Conservation (phyloP, 805 yeast species). For the Candida nanaspora region DNA sequence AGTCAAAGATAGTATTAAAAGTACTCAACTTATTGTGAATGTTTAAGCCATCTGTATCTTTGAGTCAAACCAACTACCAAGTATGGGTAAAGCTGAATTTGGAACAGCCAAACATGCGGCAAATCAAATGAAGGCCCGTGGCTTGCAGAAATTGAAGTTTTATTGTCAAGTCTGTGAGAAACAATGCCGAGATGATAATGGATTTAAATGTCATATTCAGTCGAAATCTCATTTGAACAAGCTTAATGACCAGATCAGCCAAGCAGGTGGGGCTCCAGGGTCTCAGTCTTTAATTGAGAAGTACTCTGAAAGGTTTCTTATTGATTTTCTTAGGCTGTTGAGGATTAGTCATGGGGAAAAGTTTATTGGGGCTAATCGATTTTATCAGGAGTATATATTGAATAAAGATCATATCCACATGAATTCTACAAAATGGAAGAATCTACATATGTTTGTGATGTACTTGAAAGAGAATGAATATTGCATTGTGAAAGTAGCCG, state of each 20-base stretch:
- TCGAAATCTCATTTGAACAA: slow-evolving; percentile 71
- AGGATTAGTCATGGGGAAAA: slow-evolving; percentile 75
- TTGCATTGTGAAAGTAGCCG: slow-evolving; percentile 37
- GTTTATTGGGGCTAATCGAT: slow-evolving; percentile 68
- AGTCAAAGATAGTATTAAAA: too few relatives aligned
- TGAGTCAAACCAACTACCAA: too few relatives aligned
- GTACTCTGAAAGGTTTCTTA: slow-evolving; percentile 53
- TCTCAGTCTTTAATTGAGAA: slow-evolving; percentile 37
- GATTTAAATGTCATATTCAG: slow-evolving; percentile 82
- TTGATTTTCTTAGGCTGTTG: slow-evolving; percentile 57
- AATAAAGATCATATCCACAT: slow-evolving; percentile 83
- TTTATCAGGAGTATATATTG: slow-evolving; percentile 83
- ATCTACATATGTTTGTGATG: slow-evolving; percentile 61
- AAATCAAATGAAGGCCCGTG: slow-evolving; percentile 72
- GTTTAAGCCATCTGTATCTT: too few relatives aligned
- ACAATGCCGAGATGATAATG: slow-evolving; percentile 95
- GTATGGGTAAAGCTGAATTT: slow-evolving; percentile 51
- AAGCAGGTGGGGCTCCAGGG: slow-evolving; percentile 22
- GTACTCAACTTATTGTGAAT: too few relatives aligned
- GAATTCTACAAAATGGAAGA: slow-evolving; percentile 79
- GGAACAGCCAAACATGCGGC: slow-evolving; percentile 67
- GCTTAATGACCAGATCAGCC: slow-evolving; percentile 37
- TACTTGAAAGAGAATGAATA: slow-evolving; percentile 50
- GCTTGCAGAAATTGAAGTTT: slow-evolving; percentile 77
- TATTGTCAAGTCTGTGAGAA: slow-evolving; percentile 90